A percentile compares a stretch with the other conserved stretches of the same genome.
These are phyloP conservation scores for Globisporangium paroecandrum DNA, from an alignment of 352 stramenopile genomes.

Conservation along the genomic window DNA sequence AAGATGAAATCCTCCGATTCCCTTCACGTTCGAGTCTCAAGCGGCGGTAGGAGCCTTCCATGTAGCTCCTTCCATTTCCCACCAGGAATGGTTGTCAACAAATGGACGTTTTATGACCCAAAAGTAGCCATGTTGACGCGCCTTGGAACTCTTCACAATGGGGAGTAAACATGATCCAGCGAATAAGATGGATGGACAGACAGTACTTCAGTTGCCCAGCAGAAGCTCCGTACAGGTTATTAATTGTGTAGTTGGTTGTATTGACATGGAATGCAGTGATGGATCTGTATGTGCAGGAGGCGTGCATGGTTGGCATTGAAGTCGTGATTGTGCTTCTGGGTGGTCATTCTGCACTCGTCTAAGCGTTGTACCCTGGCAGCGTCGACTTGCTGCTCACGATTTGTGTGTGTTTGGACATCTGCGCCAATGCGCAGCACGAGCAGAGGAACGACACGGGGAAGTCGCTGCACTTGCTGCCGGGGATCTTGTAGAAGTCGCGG, in stretches of 20 bases:
- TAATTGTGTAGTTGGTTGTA: too few relatives aligned
- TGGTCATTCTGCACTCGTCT: neutral
- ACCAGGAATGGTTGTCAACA: neutral
- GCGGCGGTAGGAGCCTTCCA: neutral
- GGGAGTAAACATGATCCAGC: neutral
- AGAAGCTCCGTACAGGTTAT: neutral
- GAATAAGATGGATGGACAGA: neutral
- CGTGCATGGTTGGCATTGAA: neutral
- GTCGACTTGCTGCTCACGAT: neutral
- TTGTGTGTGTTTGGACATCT: slow-evolving; percentile 1
- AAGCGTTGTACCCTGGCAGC: neutral
- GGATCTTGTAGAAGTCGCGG: neutral
- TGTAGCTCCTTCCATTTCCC: neutral
- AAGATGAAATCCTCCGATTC: neutral
- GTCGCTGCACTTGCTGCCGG: neutral
- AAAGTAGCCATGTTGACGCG: slow-evolving; percentile 8
- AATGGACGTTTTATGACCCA: neutral
- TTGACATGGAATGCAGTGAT: too few relatives aligned
- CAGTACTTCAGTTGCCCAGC: neutral
- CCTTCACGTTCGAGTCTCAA: neutral
- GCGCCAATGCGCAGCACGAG: neutral
- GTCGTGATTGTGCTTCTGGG: neutral
- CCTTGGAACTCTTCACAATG: neutral
- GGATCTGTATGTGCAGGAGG: too few relatives aligned
- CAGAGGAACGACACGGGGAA: neutral